Base-by-base conservation (phyloP, 192 early-diverging fungal genomes). In the Coemansia sp. region DNA sequence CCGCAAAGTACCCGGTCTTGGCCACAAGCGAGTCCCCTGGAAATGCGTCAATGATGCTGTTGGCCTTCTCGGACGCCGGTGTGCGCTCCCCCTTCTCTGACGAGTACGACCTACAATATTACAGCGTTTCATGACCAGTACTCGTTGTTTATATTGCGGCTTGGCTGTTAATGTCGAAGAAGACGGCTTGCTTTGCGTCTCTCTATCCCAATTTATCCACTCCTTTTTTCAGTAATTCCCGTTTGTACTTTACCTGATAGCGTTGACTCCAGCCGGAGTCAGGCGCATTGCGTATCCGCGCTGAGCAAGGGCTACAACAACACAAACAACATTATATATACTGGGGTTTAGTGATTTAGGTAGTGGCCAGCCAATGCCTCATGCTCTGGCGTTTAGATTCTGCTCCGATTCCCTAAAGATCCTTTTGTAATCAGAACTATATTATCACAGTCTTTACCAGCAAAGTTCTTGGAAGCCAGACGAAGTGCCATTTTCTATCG, bases 31-130 rank as follows among this genome's bases (percentile, higher is more conserved):
- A 90, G 69, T 94, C 89, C 21, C 97, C 97, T 60, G 97, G 97
- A 69, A 97, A 92, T 40, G 92, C 78, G 69, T 96, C 93, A 76
- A 99, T 90, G 68, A 99, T 89, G 84, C 91, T 92, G 79, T 88
- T 84, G 56, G 97, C 97, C 85, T 92, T 92, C 68, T 88, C 80
- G 72, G 88, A 88, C 41, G 95, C 60, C 9, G 73, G 49, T n/a
- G 60, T 41, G 37, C 73, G 78, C 47, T 56, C 73, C 32, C 32
- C 32, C 21, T 73, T 81, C 49, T 76, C 55, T 41, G 73, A 63
- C 66, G 73, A 69, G 66, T 80, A 80, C 36, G 73, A 58, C 41
- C 78, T 80, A 78, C 19, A 71, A 42, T 62, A n/a, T 22, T 39
- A 42, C 41, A 41, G 16, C 13, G 19, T 46, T 46, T 58, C 1